phyloP scores from a whole-genome alignment of 2,329 filamentous ascomycete species.

The Nothopassalora personata region DNA sequence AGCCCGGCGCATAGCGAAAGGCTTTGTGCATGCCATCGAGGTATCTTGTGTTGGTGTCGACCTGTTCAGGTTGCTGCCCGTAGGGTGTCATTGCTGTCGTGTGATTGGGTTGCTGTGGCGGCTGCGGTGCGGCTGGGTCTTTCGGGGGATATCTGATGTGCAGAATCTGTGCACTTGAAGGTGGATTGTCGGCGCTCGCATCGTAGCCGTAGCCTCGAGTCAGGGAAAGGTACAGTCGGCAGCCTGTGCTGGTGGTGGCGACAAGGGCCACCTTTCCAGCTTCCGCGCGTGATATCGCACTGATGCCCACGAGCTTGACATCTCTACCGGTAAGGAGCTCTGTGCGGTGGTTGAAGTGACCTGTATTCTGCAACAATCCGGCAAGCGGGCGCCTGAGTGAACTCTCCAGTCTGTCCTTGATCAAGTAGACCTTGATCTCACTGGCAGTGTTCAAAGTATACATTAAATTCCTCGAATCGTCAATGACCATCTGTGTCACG shows the following conservation, averaged over 20 bases:
- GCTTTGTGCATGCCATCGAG: conserved; percentile 35
- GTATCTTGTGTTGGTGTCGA: conserved; percentile 32
- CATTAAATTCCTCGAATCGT: conserved; percentile 80
- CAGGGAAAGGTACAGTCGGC: conserved; percentile 85
- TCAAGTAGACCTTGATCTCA: conserved; percentile 85
- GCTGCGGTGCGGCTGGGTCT: conserved; percentile 20
- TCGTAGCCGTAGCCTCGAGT: conserved; percentile 65
- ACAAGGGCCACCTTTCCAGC: conserved; percentile 81
- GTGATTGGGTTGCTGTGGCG: conserved; percentile 17
- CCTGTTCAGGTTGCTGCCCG: conserved; percentile 14
- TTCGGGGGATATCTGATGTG: conserved; percentile 89
- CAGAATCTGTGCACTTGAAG: conserved; percentile 95
- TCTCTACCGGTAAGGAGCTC: conserved; percentile 63
- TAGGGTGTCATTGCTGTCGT: conserved; percentile 18
- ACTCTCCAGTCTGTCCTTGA: conserved; percentile 58
- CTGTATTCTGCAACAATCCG: conserved; percentile 63
- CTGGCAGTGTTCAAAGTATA: conserved; percentile 87
- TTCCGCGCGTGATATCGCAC: conserved; percentile 72
- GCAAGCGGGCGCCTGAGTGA: conserved; percentile 51
- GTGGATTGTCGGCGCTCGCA: conserved; percentile 59
- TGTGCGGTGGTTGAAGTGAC: conserved; percentile 71
- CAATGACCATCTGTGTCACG: conserved; percentile 74
- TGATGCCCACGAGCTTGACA: conserved; percentile 75
- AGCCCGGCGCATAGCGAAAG: conserved; percentile 71
- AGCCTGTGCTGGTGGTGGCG: conserved; percentile 84